Base-by-base conservation (phyloP, 306 rosid genomes). In the Trifolium fragiferum region DNA sequence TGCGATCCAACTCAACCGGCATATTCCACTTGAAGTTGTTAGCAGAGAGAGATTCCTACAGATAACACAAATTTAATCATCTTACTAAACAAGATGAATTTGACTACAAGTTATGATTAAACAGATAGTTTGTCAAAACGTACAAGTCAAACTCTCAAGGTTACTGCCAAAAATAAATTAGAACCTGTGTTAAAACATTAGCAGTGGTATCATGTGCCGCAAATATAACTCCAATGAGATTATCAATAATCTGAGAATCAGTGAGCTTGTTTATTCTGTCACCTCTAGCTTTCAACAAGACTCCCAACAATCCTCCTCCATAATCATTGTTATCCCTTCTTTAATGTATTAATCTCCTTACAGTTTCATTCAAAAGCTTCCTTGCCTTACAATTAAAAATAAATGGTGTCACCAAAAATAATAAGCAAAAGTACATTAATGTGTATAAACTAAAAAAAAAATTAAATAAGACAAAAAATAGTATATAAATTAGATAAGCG, bases 41-140 rank as follows among this genome's bases (percentile, higher is more conserved):
- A 0, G 82, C 85, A 11, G 98, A 11, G 98, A 93, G 46, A 93
- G 89, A 57, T 93, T 93, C 75, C 98, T 93, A 74, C 4, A 72
- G 7, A 46, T 18, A 6, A 55, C 73, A 79, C n/a, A 4, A 18
- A 8, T 33, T 23, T 1, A 32, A 4, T 1, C 21, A 8, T 8
- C 14, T 44, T 20, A 68, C 1, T n/a, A n/a, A n/a, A n/a, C n/a
- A n/a, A n/a, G n/a, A n/a, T n/a, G n/a, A n/a, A n/a, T n/a, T n/a
- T n/a, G n/a, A n/a, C n/a, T n/a, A n/a, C n/a, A n/a, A n/a, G n/a
- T n/a, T n/a, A n/a, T n/a, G n/a, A n/a, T n/a, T n/a, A n/a, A n/a
- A n/a, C n/a, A n/a, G n/a, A n/a, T n/a, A n/a, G n/a, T n/a, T n/a
- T n/a, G n/a, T n/a, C n/a, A n/a, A n/a, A n/a, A n/a, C n/a, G n/a